Percentiles rank a stretch among this genome's conserved stretches.
Conservation (phyloP, 78 protist genomes). For the Neovahlkampfia damariscottae region DNA sequence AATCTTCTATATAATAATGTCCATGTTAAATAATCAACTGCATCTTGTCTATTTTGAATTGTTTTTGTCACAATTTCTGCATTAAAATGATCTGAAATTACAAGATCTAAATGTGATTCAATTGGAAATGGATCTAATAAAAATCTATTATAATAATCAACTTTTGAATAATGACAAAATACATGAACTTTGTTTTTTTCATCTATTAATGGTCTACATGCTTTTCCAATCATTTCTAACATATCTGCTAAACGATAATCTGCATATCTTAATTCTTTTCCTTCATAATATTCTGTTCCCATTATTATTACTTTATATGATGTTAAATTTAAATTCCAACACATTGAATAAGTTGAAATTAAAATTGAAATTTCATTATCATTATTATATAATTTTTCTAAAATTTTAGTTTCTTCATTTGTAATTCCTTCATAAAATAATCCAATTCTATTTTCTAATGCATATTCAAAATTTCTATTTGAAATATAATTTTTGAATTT, state of each 20-base stretch:
- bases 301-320: conserved; percentile 96
- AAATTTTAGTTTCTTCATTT: conserved; percentile 52
- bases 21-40: conserved; percentile 88
- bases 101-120: conserved; percentile 71
- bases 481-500: no score
- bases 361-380: conserved; percentile 64
- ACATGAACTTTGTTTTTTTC: conserved; percentile 48
- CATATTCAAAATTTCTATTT: no score
- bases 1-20: conserved; percentile 92
- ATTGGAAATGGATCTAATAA: conserved; percentile 98
- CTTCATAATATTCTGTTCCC: conserved; percentile 85
- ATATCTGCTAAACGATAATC: conserved; percentile 93
- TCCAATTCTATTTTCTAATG: conserved; percentile 67
- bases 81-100: conserved; percentile 83
- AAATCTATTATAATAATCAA: conserved; percentile 87
- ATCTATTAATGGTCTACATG: conserved; percentile 98
- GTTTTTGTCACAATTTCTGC: conserved; percentile 73
- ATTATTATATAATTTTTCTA: conserved; percentile 57
- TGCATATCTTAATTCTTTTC: conserved; percentile 61
- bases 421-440: conserved; percentile 95
- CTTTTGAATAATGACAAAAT: conserved; percentile 77
- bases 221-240: conserved; percentile 99
- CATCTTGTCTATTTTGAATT: conserved; percentile 51
- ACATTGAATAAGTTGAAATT: conserved; percentile 93
- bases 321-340: conserved; percentile 98